Base-by-base conservation (phyloP, 768 basidiomycete genomes). In the Pluteus cervinus region DNA sequence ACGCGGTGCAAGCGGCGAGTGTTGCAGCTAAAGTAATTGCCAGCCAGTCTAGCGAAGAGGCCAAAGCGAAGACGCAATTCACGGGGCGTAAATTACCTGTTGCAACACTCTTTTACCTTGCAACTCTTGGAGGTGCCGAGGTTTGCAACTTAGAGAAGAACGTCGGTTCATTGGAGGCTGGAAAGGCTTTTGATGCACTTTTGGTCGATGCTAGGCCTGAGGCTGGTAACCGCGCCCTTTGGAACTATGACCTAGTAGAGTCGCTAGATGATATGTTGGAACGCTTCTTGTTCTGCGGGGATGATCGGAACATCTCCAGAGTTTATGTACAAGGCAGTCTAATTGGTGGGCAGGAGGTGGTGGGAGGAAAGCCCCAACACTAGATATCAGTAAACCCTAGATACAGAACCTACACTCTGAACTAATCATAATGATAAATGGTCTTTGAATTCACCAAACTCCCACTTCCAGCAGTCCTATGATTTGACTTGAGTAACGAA, bases 141-240 rank as follows among this genome's bases (percentile, higher is more conserved):
- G 79, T 97, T 0, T 93, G 90, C 51, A 68, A 68, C 35, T 60
- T 96, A 8, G 69, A 76, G 37, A 59, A 75, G 17, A 70, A 66
- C 26, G 69, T 86, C 11, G 94, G 94, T 5, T 83, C 81, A 12
- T 87, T 98, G 45, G 66, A 65, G 10, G 63, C 68, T 3, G 91
- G 89, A 2, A 94, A 91, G 62, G 80, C 77, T 44, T 97, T 97
- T 52, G 94, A 98, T 53, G 94, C 94, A 0, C 61, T 97, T 6
- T 45, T 88, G 3, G 78, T 94, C 16, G 75, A 66, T 51, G 64
- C 86, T 6, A 60, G 67, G 22, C 54, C 57, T 29, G 72, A 70
- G 25, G 55, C 68, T 21, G 75, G 70, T 1, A 81, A 80, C 37
- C 75, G 75, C 3, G 70, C 63, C 5, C 43, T 86, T 17, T 82